Evolutionary conservation across 768 basidiomycete genomes (phyloP).

Genomic region (Nidularia sp.): DNA sequence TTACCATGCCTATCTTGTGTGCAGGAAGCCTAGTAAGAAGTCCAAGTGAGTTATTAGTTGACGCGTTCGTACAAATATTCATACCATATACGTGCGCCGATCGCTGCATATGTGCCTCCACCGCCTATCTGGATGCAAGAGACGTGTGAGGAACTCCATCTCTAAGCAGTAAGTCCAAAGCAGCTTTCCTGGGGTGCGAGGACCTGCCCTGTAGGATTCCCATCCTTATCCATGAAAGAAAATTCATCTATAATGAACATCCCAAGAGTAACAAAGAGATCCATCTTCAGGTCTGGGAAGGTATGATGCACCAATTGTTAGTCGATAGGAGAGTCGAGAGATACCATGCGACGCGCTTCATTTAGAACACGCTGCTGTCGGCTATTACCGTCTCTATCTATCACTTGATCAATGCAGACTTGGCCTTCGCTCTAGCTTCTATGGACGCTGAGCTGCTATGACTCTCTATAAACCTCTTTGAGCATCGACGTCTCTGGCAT

Average conservation of each 20-base stretch:
- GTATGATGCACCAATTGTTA: background rate
- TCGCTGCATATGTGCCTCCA: slow-evolving; percentile 77
- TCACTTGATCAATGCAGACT: too few species aligned
- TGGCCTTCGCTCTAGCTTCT: too few species aligned
- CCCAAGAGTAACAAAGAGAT: slow-evolving; percentile 65
- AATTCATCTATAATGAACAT: slow-evolving; percentile 92
- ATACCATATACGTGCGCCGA: slow-evolving; percentile 83
- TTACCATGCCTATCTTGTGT: slow-evolving; percentile 69
- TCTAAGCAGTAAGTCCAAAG: background rate
- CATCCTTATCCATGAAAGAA: slow-evolving; percentile 53
- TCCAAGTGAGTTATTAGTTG: background rate
- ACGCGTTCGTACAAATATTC: background rate
- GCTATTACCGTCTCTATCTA: too few species aligned
- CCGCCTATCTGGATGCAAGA: slow-evolving; percentile 67
- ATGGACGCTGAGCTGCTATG: too few species aligned
- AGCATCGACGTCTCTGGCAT: too few species aligned
- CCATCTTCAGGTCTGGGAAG: slow-evolving; percentile 11
- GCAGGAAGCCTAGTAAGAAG: slow-evolving; percentile 55
- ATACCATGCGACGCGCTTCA: too few species aligned
- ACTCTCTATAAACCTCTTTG: too few species aligned
- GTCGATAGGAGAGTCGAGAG: background rate
- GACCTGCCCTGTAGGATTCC: slow-evolving; percentile 41
- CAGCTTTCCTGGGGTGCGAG: slow-evolving; percentile 46
- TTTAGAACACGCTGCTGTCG: too few species aligned
- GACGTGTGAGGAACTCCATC: background rate